These are phyloP conservation scores for Salvia sclarea DNA, from an alignment of 305 asterid species.

Conservation along the genomic window DNA sequence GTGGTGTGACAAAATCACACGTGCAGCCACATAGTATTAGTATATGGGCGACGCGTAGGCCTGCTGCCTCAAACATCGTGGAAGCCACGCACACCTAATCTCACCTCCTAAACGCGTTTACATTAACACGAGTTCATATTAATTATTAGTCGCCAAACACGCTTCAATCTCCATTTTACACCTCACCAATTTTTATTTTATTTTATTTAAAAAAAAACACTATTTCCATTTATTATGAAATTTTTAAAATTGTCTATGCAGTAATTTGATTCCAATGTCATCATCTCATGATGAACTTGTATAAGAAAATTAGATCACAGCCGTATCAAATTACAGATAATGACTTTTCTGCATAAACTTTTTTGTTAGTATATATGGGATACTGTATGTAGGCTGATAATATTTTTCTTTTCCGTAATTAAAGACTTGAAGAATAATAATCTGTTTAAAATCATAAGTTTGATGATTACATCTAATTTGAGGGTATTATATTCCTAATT, in stretches of 20 bases:
- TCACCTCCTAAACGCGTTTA: not conserved
- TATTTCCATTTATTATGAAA: not conserved
- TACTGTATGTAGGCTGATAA: too few relatives aligned
- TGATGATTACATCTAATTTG: too few relatives aligned
- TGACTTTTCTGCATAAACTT: too few relatives aligned
- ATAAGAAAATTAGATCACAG: too few relatives aligned
- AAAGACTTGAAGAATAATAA: too few relatives aligned
- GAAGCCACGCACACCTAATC: conserved; percentile 28
- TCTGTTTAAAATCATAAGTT: too few relatives aligned
- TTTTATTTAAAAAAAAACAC: not conserved
- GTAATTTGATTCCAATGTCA: too few relatives aligned
- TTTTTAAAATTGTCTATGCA: not conserved
- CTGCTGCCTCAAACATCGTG: conserved; percentile 7
- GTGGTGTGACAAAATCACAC: not conserved
- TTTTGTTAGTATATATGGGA: too few relatives aligned
- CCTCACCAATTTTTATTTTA: not conserved
- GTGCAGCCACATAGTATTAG: conserved; percentile 2
- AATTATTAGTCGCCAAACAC: not conserved
- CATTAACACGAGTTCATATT: not conserved
- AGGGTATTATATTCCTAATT: too few relatives aligned
- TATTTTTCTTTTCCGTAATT: too few relatives aligned
- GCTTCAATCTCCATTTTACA: not conserved
- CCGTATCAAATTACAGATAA: too few relatives aligned
- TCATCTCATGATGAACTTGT: too few relatives aligned
- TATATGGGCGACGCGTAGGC: conserved; percentile 23